These are phyloP conservation scores for Chlamydomonas reinhardtii DNA, from an alignment of 163 green algal species.

Conservation along the genomic window DNA sequence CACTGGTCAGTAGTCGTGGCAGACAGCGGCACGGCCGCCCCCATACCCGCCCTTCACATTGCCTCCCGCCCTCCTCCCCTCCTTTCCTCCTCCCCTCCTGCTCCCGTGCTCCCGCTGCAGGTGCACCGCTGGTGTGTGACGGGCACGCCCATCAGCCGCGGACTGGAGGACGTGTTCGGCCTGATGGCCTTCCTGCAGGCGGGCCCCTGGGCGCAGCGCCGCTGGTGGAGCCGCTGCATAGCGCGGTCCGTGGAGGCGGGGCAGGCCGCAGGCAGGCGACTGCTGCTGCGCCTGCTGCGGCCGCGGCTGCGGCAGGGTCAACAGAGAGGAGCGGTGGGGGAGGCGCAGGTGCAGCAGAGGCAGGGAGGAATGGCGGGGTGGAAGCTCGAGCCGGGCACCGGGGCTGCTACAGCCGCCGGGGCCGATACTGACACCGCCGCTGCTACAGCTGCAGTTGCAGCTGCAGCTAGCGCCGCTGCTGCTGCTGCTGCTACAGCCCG, in stretches of 20 bases:
- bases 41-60: no score
- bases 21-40: no score
- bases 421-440: not conserved
- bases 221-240: constrained; percentile 70
- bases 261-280: constrained; percentile 9
- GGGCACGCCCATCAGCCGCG: constrained; percentile 84
- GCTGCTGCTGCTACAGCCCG: constrained; percentile 60
- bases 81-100: no score
- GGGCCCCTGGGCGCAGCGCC: constrained; percentile 58
- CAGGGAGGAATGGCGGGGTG: no score
- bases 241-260: constrained; percentile 66
- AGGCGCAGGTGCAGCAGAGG: constrained; percentile 67
- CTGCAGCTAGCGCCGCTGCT: constrained; percentile 61
- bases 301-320: constrained; percentile 75
- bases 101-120: no score
- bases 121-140: constrained; percentile 71
- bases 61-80: no score
- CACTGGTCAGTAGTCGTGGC: no score
- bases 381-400: no score
- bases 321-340: no score
- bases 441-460: not conserved
- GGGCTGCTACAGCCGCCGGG: no score
- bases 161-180: constrained; percentile 86
- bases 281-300: constrained; percentile 73
- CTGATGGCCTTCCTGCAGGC: constrained; percentile 82